Evolutionary conservation across 1,139 yeast genomes (phyloP).

Genomic region (Spathaspora jeffriesii): DNA sequence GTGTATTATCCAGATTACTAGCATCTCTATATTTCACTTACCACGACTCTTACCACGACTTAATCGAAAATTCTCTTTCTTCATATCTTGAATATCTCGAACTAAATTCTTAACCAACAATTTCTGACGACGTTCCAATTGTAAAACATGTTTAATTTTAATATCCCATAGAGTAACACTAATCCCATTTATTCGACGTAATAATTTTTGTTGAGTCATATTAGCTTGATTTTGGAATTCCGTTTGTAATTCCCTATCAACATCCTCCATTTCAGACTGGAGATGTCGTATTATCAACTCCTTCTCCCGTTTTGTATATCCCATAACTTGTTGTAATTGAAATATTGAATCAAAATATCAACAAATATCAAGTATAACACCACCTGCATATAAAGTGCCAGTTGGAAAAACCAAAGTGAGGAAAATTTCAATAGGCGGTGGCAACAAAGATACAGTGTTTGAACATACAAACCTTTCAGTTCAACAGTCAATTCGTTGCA

Average conservation of each 20-base stretch:
- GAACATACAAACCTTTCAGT: not conserved
- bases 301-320: conserved; percentile 37
- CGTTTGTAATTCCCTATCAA: conserved; percentile 17
- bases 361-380: not conserved
- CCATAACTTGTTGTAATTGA: conserved; percentile 12
- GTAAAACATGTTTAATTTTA: conserved; percentile 36
- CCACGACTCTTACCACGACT: no score
- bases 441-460: not conserved
- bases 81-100: conserved; percentile 26
- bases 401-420: not conserved
- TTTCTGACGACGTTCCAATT: conserved; percentile 42
- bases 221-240: conserved; percentile 21
- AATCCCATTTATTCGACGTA: conserved; percentile 38
- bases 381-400: conserved; percentile 1
- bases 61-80: conserved; percentile 4
- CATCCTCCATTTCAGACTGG: conserved; percentile 19
- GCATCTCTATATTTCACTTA: no score
- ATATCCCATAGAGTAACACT: conserved; percentile 43
- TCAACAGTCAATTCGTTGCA: not conserved
- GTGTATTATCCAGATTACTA: no score
- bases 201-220: conserved; percentile 23
- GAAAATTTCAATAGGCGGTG: not conserved
- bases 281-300: conserved; percentile 30
- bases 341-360: not conserved
- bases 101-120: conserved; percentile 28